phyloP scores from a whole-genome alignment of 805 yeast genomes.

The Wickerhamomyces alni region DNA sequence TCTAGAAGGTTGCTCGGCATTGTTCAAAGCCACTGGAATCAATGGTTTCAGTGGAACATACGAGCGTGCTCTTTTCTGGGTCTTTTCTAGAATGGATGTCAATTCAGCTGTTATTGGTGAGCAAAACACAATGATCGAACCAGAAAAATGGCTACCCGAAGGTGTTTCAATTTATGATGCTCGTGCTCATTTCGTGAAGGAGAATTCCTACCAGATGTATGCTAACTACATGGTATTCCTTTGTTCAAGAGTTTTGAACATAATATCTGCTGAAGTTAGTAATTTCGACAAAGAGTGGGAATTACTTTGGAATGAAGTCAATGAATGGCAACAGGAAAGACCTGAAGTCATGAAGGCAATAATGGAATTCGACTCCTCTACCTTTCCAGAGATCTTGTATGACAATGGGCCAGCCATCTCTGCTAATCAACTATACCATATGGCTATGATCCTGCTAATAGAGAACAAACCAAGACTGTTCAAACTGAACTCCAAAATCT shows the following conservation, averaged over 20 bases:
- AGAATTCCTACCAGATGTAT: conserved; percentile 28
- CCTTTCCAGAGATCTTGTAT: conserved; percentile 32
- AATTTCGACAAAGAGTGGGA: conserved; percentile 34
- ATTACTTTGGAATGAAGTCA: conserved; percentile 32
- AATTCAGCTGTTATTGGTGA: conserved; percentile 32
- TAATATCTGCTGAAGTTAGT: conserved; percentile 23
- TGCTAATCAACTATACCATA: conserved; percentile 33
- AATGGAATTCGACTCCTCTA: conserved; percentile 25
- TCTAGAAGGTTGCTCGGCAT: conserved; percentile 32
- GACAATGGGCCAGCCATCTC: conserved; percentile 32
- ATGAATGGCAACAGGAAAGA: conserved; percentile 32
- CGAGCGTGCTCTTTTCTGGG: conserved; percentile 38
- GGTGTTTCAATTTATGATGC: conserved; percentile 20
- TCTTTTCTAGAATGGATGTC: conserved; percentile 36
- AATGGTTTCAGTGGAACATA: conserved; percentile 30
- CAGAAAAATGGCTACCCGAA: conserved; percentile 31
- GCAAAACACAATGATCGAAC: conserved; percentile 29
- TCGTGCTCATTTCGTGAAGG: conserved; percentile 19
- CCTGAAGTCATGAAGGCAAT: conserved; percentile 31
- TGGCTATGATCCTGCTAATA: conserved; percentile 31
- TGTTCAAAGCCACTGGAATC: conserved; percentile 32
- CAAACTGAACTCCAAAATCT: conserved; percentile 20
- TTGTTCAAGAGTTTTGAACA: conserved; percentile 30
- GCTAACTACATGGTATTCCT: conserved; percentile 36
- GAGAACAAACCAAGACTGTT: conserved; percentile 34